Conservation (phyloP, 2,329 filamentous ascomycete genomes). For the Aspergillus bombycis region DNA sequence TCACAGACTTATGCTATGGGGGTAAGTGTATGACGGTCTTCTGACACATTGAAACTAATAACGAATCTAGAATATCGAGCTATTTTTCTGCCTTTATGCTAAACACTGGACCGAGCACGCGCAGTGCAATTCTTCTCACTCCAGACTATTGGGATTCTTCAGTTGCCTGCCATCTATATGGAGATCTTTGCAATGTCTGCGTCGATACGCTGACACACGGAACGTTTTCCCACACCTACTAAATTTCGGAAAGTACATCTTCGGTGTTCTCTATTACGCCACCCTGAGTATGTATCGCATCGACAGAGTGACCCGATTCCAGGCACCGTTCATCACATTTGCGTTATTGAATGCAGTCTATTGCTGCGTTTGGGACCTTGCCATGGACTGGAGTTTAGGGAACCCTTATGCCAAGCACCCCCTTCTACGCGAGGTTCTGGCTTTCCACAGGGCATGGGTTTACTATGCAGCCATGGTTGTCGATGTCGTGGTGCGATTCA, state of each 20-base stretch:
- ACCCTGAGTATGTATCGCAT: conserved; percentile 84
- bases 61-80: conserved; percentile 71
- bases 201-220: conserved; percentile 83
- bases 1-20: conserved; percentile 89
- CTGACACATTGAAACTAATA: conserved; percentile 1
- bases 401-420: conserved; percentile 71
- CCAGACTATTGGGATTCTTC: conserved; percentile 83
- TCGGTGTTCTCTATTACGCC: conserved; percentile 79
- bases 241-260: conserved; percentile 89
- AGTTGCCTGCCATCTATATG: conserved; percentile 81
- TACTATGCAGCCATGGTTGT: conserved; percentile 86
- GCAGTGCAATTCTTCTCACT: conserved; percentile 84
- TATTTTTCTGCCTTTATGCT: conserved; percentile 96
- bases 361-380: conserved; percentile 86
- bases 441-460: conserved; percentile 75
- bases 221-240: conserved; percentile 90
- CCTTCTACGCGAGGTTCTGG: conserved; percentile 75
- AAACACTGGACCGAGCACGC: conserved; percentile 71
- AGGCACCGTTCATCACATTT: conserved; percentile 76
- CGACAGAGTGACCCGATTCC: conserved; percentile 57
- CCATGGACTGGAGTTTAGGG: conserved; percentile 95
- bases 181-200: conserved; percentile 87
- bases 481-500: conserved; percentile 85
- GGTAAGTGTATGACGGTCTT: conserved; percentile 54
- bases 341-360: conserved; percentile 83